Conservation (phyloP, 306 rosid species). For the Fragaria nilgerrensis region DNA sequence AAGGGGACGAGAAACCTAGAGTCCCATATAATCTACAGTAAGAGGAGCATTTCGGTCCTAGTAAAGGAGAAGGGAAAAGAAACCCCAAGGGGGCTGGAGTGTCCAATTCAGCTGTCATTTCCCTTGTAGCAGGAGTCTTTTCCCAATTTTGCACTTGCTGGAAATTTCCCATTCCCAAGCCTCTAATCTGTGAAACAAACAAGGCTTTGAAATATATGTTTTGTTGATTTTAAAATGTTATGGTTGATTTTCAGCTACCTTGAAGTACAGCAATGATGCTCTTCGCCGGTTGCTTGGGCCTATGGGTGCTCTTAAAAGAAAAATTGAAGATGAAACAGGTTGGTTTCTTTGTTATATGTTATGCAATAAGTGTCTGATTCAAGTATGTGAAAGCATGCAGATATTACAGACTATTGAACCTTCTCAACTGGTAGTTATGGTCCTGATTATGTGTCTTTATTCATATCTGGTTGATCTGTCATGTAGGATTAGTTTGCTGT, state of each 20-base stretch:
- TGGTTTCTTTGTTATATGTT: slow-evolving; percentile 2
- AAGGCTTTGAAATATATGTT: not conserved
- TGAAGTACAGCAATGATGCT: slow-evolving; percentile 77
- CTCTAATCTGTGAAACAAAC: not conserved
- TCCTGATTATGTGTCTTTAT: not conserved
- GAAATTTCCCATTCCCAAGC: not conserved
- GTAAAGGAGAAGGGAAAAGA: not conserved
- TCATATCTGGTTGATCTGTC: not conserved
- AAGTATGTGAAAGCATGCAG: not conserved
- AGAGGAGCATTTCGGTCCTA: not conserved
- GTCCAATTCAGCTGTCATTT: not conserved
- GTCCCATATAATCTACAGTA: not conserved
- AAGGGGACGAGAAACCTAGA: not conserved
- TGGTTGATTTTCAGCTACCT: slow-evolving; percentile 58
- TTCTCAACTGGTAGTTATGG: not conserved
- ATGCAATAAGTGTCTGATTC: not conserved
- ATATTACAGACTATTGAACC: not conserved
- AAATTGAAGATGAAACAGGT: slow-evolving; percentile 94
- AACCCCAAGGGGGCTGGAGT: not conserved
- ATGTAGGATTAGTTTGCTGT: not conserved
- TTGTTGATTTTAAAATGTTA: slow-evolving; percentile 26
- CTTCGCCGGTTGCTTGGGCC: slow-evolving; percentile 91
- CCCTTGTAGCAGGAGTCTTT: not conserved
- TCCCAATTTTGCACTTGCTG: not conserved
- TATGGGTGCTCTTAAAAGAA: slow-evolving; percentile 71